Conservation (phyloP, 1,139 yeast genomes). For the Yamadazyma sp. region DNA sequence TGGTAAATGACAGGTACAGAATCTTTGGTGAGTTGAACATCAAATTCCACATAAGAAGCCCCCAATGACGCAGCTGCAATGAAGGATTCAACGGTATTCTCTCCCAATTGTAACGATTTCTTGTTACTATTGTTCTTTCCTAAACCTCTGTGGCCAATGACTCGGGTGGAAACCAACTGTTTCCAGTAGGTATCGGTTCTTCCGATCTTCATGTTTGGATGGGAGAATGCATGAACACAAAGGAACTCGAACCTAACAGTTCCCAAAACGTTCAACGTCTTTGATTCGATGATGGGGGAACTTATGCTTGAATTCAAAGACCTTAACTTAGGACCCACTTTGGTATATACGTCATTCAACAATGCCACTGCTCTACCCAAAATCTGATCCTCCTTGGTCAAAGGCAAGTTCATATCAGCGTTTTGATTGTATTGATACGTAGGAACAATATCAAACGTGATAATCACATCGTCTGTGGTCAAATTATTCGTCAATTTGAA, state of each 20-base stretch:
- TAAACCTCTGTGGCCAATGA: slow-evolving; percentile 94
- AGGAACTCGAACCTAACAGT: slow-evolving; percentile 72
- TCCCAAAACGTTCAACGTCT: slow-evolving; percentile 75
- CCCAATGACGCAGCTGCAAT: slow-evolving; percentile 97
- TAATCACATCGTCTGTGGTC: slow-evolving; percentile 54
- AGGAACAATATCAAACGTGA: slow-evolving; percentile 89
- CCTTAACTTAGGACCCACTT: slow-evolving; percentile 69
- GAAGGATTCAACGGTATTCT: slow-evolving; percentile 91
- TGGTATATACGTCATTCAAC: slow-evolving; percentile 61
- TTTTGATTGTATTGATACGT: slow-evolving; percentile 57
- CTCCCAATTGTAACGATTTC: slow-evolving; percentile 88
- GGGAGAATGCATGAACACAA: slow-evolving; percentile 71
- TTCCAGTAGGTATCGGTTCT: slow-evolving; percentile 91
- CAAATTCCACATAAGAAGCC: slow-evolving; percentile 90
- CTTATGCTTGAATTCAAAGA: slow-evolving; percentile 68
- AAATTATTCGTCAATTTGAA: slow-evolving; percentile 59
- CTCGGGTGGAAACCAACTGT: slow-evolving; percentile 82
- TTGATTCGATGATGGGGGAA: slow-evolving; percentile 75
- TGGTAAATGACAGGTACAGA: slow-evolving; percentile 91
- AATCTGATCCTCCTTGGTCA: slow-evolving; percentile 40
- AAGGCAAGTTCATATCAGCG: slow-evolving; percentile 11
- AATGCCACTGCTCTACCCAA: slow-evolving; percentile 88
- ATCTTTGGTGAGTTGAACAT: slow-evolving; percentile 95
- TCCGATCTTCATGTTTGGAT: slow-evolving; percentile 65
- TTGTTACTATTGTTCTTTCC: slow-evolving; percentile 72